Base-by-base conservation (phyloP, 139 green algal species). In the Gonium pectorale region DNA sequence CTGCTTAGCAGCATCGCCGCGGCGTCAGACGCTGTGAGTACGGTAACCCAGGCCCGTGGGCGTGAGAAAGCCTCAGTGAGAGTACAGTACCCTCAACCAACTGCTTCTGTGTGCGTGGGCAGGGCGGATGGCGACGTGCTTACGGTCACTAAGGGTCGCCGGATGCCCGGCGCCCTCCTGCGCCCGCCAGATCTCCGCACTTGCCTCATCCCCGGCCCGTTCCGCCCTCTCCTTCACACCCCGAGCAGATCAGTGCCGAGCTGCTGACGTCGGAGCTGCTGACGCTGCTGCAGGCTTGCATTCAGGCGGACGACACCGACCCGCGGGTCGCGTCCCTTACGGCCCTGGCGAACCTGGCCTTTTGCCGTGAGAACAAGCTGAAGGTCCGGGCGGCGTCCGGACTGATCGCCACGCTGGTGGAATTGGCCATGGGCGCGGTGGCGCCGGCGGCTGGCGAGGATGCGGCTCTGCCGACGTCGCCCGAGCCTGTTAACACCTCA, bases 291-390 rank as follows among this genome's bases (percentile, higher is more conserved):
- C 88, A 89, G 46, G 26, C 60, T 0, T 86, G 91, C 68, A 83
- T 92, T 2, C 60, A 69, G 75, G 49, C 51, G 6, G 21, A 29
- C 19, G 51, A 67, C 8, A 49, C 43, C 5, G 71, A 80, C 9
- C 37, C 17, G 29, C 54, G 74, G 5, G 38, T 70, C 27, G 79
- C 87, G 15, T 88, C 92, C 2, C 90, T 97, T 69, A 81, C 94
- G 51, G 88, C 92, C 0, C 73, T 96, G 4, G 92, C 92, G 49
- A 93, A 90, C 83, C 88, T 95, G 51, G 90, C 89, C 13, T 97
- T 96, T 69, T 85, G 67, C 74, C 60, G 56, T 1, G 51, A 87
- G 9, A 94, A 95, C 90, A 86, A 89, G 44, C 38, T 44, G 40
- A 56, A 54, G 33, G 93, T 86, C 38, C 87, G 83, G 21, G 67